Evolutionary conservation across 1,284 basidiomycete species (phyloP).

Genomic region (Trametes polyzona): DNA sequence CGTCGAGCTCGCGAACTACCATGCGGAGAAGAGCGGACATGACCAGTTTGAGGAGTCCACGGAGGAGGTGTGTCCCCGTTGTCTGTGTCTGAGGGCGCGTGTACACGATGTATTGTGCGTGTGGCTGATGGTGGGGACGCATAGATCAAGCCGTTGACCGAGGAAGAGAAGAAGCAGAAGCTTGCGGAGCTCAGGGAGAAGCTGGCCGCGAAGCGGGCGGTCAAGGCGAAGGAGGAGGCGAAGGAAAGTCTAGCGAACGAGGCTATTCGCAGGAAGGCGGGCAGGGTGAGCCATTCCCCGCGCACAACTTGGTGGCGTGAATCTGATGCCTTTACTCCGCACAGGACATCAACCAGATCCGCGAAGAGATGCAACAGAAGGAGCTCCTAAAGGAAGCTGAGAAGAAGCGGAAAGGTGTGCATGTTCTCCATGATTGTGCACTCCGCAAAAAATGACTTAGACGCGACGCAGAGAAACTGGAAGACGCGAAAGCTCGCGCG

Average conservation of each 20-base stretch:
- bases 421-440: constrained; percentile 5
- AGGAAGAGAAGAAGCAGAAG: constrained; percentile 90
- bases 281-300: constrained; percentile 56
- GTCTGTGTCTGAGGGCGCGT: neutral
- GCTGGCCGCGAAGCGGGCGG: constrained; percentile 75
- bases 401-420: constrained; percentile 72
- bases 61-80: constrained; percentile 73
- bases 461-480: constrained; percentile 75
- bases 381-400: constrained; percentile 82
- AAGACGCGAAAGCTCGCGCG: constrained; percentile 82
- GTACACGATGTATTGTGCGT: neutral
- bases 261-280: constrained; percentile 79
- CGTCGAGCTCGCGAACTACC: constrained; percentile 88
- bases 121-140: neutral
- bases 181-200: constrained; percentile 81
- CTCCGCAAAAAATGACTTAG: neutral
- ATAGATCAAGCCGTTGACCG: constrained; percentile 90
- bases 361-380: constrained; percentile 80
- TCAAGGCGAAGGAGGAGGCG: constrained; percentile 70
- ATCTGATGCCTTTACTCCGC: neutral
- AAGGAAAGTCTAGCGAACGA: constrained; percentile 82
- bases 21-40: constrained; percentile 95
- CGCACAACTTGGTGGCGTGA: neutral
- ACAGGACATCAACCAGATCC: constrained; percentile 73
- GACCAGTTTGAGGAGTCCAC: constrained; percentile 94